Conservation (phyloP, 331 rosid genomes). For the Quercus lobata region DNA sequence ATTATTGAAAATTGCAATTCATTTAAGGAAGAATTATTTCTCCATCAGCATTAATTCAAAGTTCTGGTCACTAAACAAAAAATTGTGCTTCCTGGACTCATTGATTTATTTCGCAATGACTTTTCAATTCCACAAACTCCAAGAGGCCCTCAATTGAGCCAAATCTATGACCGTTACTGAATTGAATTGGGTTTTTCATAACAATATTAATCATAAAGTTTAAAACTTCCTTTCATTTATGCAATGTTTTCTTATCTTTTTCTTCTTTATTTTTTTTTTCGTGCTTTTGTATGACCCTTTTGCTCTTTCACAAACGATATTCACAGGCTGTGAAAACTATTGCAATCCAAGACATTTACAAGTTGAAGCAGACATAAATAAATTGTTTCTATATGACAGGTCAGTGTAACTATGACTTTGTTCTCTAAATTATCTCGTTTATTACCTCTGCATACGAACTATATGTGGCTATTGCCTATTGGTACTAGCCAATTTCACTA, state of each 20-base stretch:
- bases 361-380: constrained; percentile 77
- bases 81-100: too few species aligned
- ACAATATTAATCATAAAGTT: neutral
- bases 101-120: too few species aligned
- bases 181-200: neutral
- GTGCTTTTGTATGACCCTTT: neutral
- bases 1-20: too few species aligned
- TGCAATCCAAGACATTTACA: constrained; percentile 74
- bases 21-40: neutral
- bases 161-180: neutral
- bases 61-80: too few species aligned
- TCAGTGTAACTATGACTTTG: constrained; percentile 6
- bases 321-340: constrained; percentile 64
- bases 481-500: neutral
- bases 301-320: neutral
- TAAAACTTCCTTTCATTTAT: neutral
- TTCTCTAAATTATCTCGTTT: neutral
- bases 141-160: too few species aligned
- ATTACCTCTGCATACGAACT: neutral
- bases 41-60: too few species aligned
- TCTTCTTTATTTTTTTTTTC: neutral
- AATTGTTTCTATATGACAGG: constrained; percentile 86
- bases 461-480: neutral
- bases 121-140: too few species aligned
- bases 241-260: too few species aligned